Evolutionary conservation across 2,329 filamentous ascomycete species (phyloP).

Genomic region (Coniochaeta prunicola): DNA sequence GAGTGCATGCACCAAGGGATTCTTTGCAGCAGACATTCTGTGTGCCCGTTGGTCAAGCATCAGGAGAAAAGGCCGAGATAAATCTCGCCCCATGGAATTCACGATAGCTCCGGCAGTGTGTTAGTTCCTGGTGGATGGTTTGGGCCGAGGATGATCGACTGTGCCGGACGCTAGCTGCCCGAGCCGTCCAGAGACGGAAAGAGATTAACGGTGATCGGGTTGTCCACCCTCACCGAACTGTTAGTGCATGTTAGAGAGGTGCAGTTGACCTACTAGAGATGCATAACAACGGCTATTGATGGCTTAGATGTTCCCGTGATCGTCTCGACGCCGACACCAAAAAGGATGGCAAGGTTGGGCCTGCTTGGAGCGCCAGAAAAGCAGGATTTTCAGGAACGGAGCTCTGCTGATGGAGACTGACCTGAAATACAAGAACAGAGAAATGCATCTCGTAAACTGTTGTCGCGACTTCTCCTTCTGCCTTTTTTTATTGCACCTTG

Average conservation of each 20-base stretch:
- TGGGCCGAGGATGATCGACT: slow-evolving; percentile 1
- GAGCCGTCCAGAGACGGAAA: neutral
- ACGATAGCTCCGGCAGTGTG: too few species aligned
- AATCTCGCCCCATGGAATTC: too few species aligned
- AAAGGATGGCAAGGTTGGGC: neutral
- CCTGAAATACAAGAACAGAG: neutral
- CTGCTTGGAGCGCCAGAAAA: neutral
- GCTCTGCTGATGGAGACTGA: neutral
- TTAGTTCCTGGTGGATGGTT: neutral
- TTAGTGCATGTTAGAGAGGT: neutral
- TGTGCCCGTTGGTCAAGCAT: too few species aligned
- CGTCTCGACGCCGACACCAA: neutral
- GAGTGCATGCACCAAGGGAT: neutral
- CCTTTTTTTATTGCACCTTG: too few species aligned
- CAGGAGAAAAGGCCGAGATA: too few species aligned
- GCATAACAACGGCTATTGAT: neutral
- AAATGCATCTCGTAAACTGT: neutral
- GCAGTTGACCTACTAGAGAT: neutral
- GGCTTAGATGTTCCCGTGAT: neutral
- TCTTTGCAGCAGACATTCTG: neutral
- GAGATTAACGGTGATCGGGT: neutral
- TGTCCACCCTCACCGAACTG: neutral
- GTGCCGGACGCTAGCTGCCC: neutral
- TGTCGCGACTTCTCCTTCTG: neutral
- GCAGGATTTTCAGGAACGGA: neutral